Evolutionary conservation across 495 filamentous ascomycete genomes (phyloP).

Genomic region (Hypoxylon crocopeplum): DNA sequence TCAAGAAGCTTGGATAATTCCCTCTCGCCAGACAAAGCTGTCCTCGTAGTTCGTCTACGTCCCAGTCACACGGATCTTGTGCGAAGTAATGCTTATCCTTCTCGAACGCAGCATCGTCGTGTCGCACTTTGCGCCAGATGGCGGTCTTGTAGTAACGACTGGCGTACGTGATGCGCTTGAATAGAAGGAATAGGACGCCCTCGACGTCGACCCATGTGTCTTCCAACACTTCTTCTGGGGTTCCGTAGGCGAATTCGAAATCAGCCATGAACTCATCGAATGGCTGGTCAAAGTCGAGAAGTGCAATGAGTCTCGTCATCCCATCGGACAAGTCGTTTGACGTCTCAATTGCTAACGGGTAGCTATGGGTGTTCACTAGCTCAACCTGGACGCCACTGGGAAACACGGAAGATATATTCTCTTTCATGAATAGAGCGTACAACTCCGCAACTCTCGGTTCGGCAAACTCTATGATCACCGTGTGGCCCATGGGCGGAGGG

Average conservation of each 20-base stretch:
- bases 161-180: neutral
- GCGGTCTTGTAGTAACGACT: conserved; percentile 11
- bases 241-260: neutral
- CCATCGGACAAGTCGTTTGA: no score
- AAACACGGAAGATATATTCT: neutral
- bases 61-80: conserved; percentile 11
- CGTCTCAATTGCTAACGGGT: no score
- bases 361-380: neutral
- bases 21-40: neutral
- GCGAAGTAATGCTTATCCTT: conserved; percentile 1
- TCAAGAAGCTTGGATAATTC: neutral
- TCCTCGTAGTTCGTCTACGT: neutral
- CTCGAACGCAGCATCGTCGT: neutral
- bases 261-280: no score
- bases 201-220: conserved; percentile 11
- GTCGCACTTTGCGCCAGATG: neutral
- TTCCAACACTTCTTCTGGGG: conserved; percentile 8
- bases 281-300: no score
- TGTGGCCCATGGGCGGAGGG: neutral
- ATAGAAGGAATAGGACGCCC: neutral
- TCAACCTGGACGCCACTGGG: neutral
- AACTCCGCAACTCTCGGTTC: neutral
- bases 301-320: no score
- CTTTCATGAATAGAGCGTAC: neutral
- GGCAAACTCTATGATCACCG: conserved; percentile 6